Base-by-base conservation (phyloP, 2,329 filamentous ascomycete species). In the Curvularia lunata region DNA sequence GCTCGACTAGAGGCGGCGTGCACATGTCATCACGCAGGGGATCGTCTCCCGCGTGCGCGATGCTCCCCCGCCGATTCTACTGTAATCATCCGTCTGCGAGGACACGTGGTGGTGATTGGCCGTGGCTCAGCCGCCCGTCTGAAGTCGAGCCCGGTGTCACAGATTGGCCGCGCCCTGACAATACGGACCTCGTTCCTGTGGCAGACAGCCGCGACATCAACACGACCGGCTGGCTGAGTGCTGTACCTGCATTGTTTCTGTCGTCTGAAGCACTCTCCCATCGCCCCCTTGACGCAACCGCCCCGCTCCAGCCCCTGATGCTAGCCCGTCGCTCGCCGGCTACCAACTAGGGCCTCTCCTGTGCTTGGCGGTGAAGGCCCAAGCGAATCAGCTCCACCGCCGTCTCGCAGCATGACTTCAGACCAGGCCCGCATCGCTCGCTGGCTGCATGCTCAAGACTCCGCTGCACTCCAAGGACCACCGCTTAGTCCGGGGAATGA, bases 401-500 rank as follows among this genome's bases (percentile, higher is more conserved):
- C 41, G 38, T 30, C 49, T 48, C 47, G 49, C 63, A 67, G 59
- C 56, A 63, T 67, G 59, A 61, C 57, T 59, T 59, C 57, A 54
- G 60, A 60, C 54, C 66, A 65, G 56, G 56, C 66, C 48, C 64
- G 62, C 56, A 69, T 75, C 52, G 62, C 66, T 55, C 68, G 71
- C 61, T 76, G 73, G 74, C 69, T 76, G 63, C 54, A 53, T 34
- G 52, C 71, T 54, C 58, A 60, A 38, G 60, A 73, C 56, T 63
- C 70, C 41, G 61, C 63, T 59, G 61, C 68, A 66, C 56, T 58
- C 49, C 64, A 60, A 58, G 68, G 70, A 56, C 62, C 67, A 46
- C 61, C 62, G 43, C 66, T 66, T 59, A 74, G 74, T 56, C 73
- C 74, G 32, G 72, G 73, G 51, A 73, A 77, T 72, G 74, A 70